phyloP scores from a whole-genome alignment of 345 rosid genomes.

The Eucalyptus camaldulensis region DNA sequence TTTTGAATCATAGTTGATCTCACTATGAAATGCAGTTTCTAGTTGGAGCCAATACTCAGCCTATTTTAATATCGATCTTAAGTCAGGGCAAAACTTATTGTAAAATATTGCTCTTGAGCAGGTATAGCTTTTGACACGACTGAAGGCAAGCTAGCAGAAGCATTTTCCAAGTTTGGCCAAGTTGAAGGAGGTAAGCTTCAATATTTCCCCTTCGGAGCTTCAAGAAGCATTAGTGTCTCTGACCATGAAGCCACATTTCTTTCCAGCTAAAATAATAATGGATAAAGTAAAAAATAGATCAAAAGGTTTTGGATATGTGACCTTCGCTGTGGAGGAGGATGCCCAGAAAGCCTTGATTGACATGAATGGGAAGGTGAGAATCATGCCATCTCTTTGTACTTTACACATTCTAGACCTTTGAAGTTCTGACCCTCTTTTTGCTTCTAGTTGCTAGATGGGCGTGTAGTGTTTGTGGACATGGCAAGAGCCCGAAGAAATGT shows the following conservation, averaged over 20 bases:
- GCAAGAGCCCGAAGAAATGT: neutral
- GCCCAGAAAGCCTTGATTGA: conserved; percentile 35
- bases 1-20: neutral
- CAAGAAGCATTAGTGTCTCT: neutral
- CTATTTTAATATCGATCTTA: neutral
- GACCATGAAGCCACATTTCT: neutral
- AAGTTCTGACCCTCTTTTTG: neutral
- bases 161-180: conserved; percentile 49
- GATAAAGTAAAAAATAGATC: conserved; percentile 22
- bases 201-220: neutral
- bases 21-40: neutral
- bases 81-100: neutral
- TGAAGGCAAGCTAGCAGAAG: conserved; percentile 17
- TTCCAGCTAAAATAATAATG: conserved; percentile 29
- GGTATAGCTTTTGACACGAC: conserved; percentile 45
- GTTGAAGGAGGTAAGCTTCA: conserved; percentile 29
- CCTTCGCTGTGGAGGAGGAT: conserved; percentile 28
- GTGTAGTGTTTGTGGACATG: conserved; percentile 31
- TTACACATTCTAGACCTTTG: neutral
- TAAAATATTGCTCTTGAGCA: neutral
- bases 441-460: conserved; percentile 54
- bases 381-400: neutral
- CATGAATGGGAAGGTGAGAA: conserved; percentile 47
- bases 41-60: neutral
- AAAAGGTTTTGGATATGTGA: conserved; percentile 52